These are phyloP conservation scores for Cucurbita moschata DNA, from an alignment of 306 rosid species.

Conservation along the genomic window DNA sequence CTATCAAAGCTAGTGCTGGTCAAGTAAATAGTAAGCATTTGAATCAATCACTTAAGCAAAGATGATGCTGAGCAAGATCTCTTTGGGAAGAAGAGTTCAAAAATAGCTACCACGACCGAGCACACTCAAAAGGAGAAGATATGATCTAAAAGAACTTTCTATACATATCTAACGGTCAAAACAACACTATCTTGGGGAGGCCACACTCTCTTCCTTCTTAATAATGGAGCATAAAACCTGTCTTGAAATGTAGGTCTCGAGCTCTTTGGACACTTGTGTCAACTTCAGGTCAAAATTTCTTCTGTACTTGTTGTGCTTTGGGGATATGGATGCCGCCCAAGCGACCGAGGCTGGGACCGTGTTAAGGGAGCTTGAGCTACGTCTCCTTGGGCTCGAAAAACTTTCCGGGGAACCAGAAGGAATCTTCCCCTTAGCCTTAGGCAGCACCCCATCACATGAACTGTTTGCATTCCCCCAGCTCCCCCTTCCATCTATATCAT, in stretches of 20 bases:
- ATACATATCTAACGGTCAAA: slow-evolving; percentile 1
- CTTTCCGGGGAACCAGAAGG: slow-evolving; percentile 25
- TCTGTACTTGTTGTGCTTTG: slow-evolving; percentile 59
- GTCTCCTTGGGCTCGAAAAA: slow-evolving; percentile 78
- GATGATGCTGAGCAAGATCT: background rate
- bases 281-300: slow-evolving; percentile 81
- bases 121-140: too few relatives aligned
- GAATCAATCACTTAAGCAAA: background rate
- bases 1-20: too few relatives aligned
- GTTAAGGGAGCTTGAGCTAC: slow-evolving; percentile 56
- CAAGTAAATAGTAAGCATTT: too few relatives aligned
- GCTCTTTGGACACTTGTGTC: slow-evolving; percentile 78
- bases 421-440: slow-evolving; percentile 15
- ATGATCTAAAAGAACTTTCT: too few relatives aligned
- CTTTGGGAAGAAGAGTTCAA: background rate
- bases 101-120: background rate
- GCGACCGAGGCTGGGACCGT: slow-evolving; percentile 18
- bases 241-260: slow-evolving; percentile 84
- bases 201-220: slow-evolving; percentile 51
- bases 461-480: background rate
- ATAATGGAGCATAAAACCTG: slow-evolving; percentile 78
- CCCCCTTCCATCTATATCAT: background rate
- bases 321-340: slow-evolving; percentile 33
- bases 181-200: slow-evolving; percentile 46
- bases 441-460: too few relatives aligned